Evolutionary conservation across 805 yeast species (phyloP).

Genomic region (Metschnikowia gelsemii): DNA sequence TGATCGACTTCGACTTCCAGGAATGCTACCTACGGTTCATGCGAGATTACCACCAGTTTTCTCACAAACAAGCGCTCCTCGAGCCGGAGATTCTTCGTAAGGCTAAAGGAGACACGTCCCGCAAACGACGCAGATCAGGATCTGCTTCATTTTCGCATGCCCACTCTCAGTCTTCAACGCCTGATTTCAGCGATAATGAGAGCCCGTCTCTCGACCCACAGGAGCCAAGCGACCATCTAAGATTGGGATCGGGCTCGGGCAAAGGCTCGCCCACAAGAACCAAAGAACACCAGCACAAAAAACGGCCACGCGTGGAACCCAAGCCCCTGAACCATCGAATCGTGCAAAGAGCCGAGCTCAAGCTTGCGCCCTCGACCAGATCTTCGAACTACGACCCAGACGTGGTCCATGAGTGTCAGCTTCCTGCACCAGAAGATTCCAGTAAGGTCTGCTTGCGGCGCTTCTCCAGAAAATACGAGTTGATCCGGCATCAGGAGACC

Average conservation of each 20-base stretch:
- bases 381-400: conserved; percentile 48
- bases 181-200: conserved; percentile 13
- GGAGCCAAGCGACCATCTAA: conserved; percentile 1
- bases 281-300: conserved; percentile 1
- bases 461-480: conserved; percentile 72
- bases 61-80: conserved; percentile 21
- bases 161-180: conserved; percentile 9
- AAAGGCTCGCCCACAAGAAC: background rate
- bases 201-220: conserved; percentile 2
- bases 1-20: conserved; percentile 40
- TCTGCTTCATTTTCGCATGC: too few species aligned
- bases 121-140: conserved; percentile 7
- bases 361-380: conserved; percentile 25
- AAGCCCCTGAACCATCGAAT: conserved; percentile 31
- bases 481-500: conserved; percentile 93
- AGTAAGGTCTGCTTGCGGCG: conserved; percentile 41
- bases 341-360: conserved; percentile 25
- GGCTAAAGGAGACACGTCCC: conserved; percentile 2
- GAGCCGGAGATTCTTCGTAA: conserved; percentile 1
- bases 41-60: conserved; percentile 31
- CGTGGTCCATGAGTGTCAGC: conserved; percentile 46
- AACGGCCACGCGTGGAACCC: conserved; percentile 24
- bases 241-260: too few species aligned
- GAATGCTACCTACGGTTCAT: conserved; percentile 41
- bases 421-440: conserved; percentile 45